Conservation (phyloP, 805 yeast genomes). For the Lipomyces spencermartinsiae region DNA sequence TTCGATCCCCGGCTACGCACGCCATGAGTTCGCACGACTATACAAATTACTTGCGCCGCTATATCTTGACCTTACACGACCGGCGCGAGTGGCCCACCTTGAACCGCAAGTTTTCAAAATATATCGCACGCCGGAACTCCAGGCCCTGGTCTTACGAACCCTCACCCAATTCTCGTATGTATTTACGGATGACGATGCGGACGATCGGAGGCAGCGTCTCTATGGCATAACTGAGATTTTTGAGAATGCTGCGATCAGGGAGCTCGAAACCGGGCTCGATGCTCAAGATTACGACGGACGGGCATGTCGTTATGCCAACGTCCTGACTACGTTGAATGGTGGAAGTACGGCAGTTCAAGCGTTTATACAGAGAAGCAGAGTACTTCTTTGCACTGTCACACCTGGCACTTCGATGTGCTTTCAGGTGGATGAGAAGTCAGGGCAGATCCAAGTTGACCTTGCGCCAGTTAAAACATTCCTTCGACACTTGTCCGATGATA, state of each 20-base stretch:
- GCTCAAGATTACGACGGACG: slow-evolving; percentile 52
- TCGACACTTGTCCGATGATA: slow-evolving; percentile 46
- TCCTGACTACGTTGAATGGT: slow-evolving; percentile 46
- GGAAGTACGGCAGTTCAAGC: slow-evolving; percentile 46
- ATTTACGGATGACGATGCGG: slow-evolving; percentile 45
- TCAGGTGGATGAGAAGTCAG: slow-evolving; percentile 18
- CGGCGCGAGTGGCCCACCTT: slow-evolving; percentile 48
- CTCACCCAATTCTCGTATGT: slow-evolving; percentile 49
- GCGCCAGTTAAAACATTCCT: slow-evolving; percentile 35
- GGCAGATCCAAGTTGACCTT: slow-evolving; percentile 34
- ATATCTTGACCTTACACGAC: slow-evolving; percentile 54
- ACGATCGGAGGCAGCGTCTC: slow-evolving; percentile 50
- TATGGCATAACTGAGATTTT: slow-evolving; percentile 68
- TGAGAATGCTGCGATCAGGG: slow-evolving; percentile 71
- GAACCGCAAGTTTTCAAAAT: slow-evolving; percentile 55
- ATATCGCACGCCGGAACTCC: slow-evolving; percentile 59
- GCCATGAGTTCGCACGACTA: slow-evolving; percentile 51
- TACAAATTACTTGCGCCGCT: slow-evolving; percentile 51
- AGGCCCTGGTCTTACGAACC: slow-evolving; percentile 54
- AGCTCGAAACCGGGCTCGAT: slow-evolving; percentile 65
- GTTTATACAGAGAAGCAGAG: slow-evolving; percentile 39
- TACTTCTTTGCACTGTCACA: slow-evolving; percentile 27
- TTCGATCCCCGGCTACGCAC: slow-evolving; percentile 47
- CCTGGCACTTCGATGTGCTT: slow-evolving; percentile 27
- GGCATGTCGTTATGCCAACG: slow-evolving; percentile 46